These are phyloP conservation scores for Jatropha curcas DNA, from an alignment of 345 rosid species.

Conservation along the genomic window DNA sequence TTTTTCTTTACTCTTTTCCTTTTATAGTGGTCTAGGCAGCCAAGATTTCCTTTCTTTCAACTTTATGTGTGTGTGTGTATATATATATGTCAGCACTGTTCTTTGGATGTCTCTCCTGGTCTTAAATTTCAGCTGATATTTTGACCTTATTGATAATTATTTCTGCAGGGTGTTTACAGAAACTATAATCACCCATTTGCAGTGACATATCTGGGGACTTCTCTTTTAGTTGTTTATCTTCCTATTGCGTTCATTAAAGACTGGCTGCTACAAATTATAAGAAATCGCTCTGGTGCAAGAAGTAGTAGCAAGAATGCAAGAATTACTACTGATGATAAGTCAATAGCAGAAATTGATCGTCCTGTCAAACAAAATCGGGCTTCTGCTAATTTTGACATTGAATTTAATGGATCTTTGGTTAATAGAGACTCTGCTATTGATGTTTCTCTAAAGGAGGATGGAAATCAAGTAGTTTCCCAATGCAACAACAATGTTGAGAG, in stretches of 20 bases:
- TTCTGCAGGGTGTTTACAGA: conserved; percentile 35
- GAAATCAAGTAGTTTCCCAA: conserved; percentile 8
- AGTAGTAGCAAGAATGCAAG: neutral
- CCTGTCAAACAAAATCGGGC: neutral
- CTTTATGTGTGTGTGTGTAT: too few relatives aligned
- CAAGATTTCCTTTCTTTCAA: too few relatives aligned
- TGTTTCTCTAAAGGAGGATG: conserved; percentile 14
- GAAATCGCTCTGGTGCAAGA: neutral
- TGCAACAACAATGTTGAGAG: neutral
- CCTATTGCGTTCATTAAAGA: conserved; percentile 48
- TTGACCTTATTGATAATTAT: conserved; percentile 9
- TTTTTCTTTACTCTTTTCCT: neutral
- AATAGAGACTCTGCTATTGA: conserved; percentile 11
- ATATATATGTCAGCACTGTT: too few relatives aligned
- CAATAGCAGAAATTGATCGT: neutral
- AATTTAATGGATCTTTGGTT: neutral
- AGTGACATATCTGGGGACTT: conserved; percentile 42
- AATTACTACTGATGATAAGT: neutral
- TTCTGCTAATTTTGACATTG: conserved; percentile 14
- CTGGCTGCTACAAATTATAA: conserved; percentile 24
- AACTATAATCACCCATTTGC: conserved; percentile 45
- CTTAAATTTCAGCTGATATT: neutral
- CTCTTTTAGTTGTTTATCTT: conserved; percentile 42
- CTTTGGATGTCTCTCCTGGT: too few relatives aligned
- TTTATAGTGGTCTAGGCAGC: neutral